Conservation (phyloP, 2,329 filamentous ascomycete genomes). For the Zasmidium cellare region DNA sequence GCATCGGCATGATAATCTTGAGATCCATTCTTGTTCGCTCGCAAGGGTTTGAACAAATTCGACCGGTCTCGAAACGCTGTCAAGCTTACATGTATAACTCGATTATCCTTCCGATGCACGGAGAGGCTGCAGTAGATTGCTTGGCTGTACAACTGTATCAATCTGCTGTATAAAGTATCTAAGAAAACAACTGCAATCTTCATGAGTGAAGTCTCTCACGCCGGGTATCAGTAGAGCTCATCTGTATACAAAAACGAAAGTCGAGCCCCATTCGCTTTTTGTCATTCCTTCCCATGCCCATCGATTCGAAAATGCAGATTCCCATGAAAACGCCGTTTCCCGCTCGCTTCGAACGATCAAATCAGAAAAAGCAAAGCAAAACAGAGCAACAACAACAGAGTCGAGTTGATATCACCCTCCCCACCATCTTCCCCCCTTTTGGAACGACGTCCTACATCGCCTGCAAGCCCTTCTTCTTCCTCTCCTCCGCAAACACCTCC, state of each 20-base stretch:
- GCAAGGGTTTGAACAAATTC: no score
- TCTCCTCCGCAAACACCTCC: constrained; percentile 87
- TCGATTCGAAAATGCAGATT: not conserved
- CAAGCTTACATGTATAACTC: no score
- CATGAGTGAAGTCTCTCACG: not conserved
- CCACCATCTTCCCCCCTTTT: not conserved
- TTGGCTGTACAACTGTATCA: not conserved
- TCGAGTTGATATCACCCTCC: not conserved
- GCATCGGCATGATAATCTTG: no score
- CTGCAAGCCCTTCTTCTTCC: constrained; percentile 53
- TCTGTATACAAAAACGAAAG: not conserved
- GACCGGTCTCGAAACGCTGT: no score
- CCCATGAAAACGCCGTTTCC: not conserved
- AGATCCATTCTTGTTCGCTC: no score
- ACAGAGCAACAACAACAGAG: not conserved
- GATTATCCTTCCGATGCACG: no score
- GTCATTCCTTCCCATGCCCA: not conserved
- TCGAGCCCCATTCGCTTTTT: not conserved
- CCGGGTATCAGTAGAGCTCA: not conserved
- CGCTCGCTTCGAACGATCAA: constrained; percentile 5
- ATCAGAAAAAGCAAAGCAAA: not conserved
- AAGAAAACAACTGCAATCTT: not conserved
- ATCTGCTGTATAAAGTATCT: not conserved
- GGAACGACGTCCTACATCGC: no score
- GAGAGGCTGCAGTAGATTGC: no score